Evolutionary conservation across 2,329 filamentous ascomycete species (phyloP).

Genomic region (Paraphoma chrysanthemicola): DNA sequence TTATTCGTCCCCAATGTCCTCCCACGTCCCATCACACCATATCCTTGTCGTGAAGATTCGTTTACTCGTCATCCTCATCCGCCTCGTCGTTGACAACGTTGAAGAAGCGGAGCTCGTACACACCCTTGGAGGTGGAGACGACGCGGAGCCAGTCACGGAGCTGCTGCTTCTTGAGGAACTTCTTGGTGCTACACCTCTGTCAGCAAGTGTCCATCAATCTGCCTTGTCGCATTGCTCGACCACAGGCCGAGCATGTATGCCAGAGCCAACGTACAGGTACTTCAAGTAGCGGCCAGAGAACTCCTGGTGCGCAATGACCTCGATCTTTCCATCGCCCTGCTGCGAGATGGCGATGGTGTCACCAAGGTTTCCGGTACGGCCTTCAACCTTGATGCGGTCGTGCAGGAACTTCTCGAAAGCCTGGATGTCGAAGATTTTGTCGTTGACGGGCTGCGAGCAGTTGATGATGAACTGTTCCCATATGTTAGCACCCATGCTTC

Average conservation of each 20-base stretch:
- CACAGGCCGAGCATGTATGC: neutral
- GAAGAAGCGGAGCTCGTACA: constrained; percentile 99
- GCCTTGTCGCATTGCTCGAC: neutral
- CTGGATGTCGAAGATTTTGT: constrained; percentile 99
- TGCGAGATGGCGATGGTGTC: constrained; percentile 90
- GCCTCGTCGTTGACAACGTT: constrained; percentile 99
- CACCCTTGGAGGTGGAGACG: constrained; percentile 95
- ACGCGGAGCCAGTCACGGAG: constrained; percentile 99
- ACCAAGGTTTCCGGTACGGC: constrained; percentile 97
- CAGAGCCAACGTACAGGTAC: constrained; percentile 79
- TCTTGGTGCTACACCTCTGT: constrained; percentile 83
- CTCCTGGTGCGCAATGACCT: constrained; percentile 96
- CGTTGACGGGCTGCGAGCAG: constrained; percentile 94
- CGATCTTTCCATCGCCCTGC: constrained; percentile 94
- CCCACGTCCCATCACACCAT: neutral
- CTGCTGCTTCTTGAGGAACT: constrained; percentile 99
- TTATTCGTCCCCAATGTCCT: constrained; percentile 18
- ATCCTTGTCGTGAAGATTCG: constrained; percentile 19
- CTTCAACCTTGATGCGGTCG: constrained; percentile 99
- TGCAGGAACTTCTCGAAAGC: constrained; percentile 99
- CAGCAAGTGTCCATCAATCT: constrained; percentile 8
- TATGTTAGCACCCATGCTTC: constrained; percentile 1
- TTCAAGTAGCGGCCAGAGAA: constrained; percentile 99
- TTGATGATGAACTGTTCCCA: constrained; percentile 91
- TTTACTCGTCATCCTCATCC: constrained; percentile 98